A percentile compares a stretch with the other conserved stretches of the same genome.
These are phyloP conservation scores for Lyophyllum atratum DNA, from an alignment of 768 basidiomycete species.

Conservation along the genomic window DNA sequence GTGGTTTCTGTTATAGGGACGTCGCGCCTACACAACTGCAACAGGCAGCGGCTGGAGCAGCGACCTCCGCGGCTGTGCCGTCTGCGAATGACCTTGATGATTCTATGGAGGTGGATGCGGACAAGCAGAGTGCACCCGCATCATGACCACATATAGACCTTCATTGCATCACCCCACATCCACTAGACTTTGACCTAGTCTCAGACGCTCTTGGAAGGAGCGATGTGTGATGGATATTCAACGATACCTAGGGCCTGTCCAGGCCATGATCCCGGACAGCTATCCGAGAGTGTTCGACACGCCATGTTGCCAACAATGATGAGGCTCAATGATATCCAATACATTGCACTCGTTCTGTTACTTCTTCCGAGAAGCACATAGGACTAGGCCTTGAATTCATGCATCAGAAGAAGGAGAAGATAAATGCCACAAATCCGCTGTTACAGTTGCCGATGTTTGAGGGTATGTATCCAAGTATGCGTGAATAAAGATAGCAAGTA, in stretches of 20 bases:
- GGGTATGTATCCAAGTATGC: background rate
- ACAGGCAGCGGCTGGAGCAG: slow-evolving; percentile 55
- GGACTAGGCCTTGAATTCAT: background rate
- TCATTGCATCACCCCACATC: background rate
- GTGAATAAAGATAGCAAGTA: no score
- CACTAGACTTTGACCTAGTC: background rate
- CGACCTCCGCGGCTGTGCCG: slow-evolving; percentile 71
- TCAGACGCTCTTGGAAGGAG: background rate
- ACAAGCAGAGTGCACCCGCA: slow-evolving; percentile 19
- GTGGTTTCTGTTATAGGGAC: slow-evolving; percentile 50
- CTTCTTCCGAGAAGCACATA: background rate
- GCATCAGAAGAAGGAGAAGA: background rate
- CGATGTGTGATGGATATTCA: background rate
- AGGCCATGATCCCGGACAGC: background rate
- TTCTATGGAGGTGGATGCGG: slow-evolving; percentile 27
- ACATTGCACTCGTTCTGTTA: background rate
- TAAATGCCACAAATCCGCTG: background rate
- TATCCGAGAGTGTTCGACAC: background rate
- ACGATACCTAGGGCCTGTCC: no score
- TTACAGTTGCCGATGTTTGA: background rate
- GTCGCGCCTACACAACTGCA: slow-evolving; percentile 52
- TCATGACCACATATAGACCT: slow-evolving; percentile 15
- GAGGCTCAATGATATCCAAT: background rate
- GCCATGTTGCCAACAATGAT: background rate
- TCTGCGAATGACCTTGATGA: slow-evolving; percentile 69